Base-by-base conservation (phyloP, 2,329 filamentous ascomycete species). In the Clathrospora elynae region DNA sequence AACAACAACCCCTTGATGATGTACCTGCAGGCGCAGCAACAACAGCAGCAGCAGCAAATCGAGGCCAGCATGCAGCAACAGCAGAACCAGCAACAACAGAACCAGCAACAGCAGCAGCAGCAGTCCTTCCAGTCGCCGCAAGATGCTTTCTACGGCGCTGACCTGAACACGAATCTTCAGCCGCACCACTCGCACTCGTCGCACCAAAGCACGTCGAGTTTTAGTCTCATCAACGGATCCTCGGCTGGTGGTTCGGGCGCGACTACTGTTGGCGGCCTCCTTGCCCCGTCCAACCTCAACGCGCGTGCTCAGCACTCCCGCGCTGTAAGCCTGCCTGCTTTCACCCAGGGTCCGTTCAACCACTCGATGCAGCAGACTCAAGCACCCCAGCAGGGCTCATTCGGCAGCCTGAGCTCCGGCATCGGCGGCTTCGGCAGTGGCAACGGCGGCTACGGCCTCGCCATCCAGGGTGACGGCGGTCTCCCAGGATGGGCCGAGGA, bases 1-100 rank as follows among this genome's bases (percentile, higher is more conserved):
- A 78, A 78, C 62, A 92, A 84, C 76, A 96, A 96, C 70, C 92
- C 92, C 0, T 72, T 97, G 68, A 96, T 91, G 16, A 84, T 96
- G 83, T 97, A 96, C 68, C 80, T 96, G 46, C 92, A 85, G 71
- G 90, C 95, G 64, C 67, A 71, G 43, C 71, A 75, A 42, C 70
- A 69, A 39, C 49, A 52, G 19, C 67, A 74, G 31, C 71, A 75
- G 44, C 73, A 76, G 26, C 70, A 73, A 4, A 68, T 65, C 6
- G 68, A 71, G 28, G 68, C 64, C 12, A 70, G 60, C 34, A 46
- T 61, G 26, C 64, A 68, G 30, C 65, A 66, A 8, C 57, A 65
- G 20, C 58, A 66, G 33, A 50, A 60, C 23, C 52, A 51, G 9
- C 41, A 38, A 12, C 49, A 64, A 12, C 57, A 61, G 14, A 50